Evolutionary conservation across 1,284 basidiomycete genomes (phyloP).

Genomic region (Stygiomarasmius scandens): DNA sequence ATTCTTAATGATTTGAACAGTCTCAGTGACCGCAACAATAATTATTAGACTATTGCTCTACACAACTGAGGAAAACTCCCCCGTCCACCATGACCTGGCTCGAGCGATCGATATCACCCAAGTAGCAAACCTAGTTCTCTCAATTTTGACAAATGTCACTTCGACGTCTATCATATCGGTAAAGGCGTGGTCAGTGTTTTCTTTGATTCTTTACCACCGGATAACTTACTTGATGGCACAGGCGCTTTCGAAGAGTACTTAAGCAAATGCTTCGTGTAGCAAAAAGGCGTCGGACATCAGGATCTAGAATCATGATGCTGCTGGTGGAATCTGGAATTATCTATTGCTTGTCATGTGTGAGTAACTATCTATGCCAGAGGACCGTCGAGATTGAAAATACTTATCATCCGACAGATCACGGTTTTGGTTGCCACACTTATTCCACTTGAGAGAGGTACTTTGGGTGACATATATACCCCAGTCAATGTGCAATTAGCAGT

Average conservation of each 20-base stretch:
- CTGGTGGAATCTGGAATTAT: slow-evolving; percentile 25
- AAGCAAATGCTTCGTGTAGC: background rate
- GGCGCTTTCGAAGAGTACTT: slow-evolving; percentile 8
- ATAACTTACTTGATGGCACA: too few species aligned
- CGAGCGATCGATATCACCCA: slow-evolving; percentile 19
- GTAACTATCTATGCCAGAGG: background rate
- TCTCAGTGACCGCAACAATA: slow-evolving; percentile 20
- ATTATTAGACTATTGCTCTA: slow-evolving; percentile 15
- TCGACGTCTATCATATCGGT: slow-evolving; percentile 21
- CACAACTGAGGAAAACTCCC: slow-evolving; percentile 9
- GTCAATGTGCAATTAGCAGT: slow-evolving; percentile 24
- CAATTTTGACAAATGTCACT: slow-evolving; percentile 20
- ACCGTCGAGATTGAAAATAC: background rate
- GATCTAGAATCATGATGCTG: slow-evolving; percentile 16
- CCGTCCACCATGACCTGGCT: slow-evolving; percentile 1
- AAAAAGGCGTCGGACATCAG: slow-evolving; percentile 11
- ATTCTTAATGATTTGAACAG: slow-evolving; percentile 8
- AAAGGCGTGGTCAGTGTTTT: slow-evolving; percentile 17
- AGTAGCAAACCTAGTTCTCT: slow-evolving; percentile 15
- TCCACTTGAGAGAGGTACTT: slow-evolving; percentile 19
- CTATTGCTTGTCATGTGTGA: slow-evolving; percentile 23
- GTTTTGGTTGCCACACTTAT: slow-evolving; percentile 17
- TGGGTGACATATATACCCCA: slow-evolving; percentile 22
- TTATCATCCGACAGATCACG: slow-evolving; percentile 16
- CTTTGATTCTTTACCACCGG: background rate